phyloP scores from a whole-genome alignment of 1,139 yeast species.

The Lodderomyces beijingensis region DNA sequence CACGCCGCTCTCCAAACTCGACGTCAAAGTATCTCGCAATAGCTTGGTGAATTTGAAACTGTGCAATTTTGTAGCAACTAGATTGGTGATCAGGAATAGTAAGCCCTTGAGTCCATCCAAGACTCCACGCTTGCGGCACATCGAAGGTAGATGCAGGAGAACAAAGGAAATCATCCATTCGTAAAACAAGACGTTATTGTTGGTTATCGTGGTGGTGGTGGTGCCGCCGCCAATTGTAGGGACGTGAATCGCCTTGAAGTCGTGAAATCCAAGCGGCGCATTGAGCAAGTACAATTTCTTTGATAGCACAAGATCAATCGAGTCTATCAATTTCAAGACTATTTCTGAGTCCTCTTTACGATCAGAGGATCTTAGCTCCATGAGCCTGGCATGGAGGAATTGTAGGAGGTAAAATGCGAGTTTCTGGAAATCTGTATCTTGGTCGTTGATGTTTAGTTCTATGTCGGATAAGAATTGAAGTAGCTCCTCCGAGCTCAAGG shows the following conservation, averaged over 20 bases:
- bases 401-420: constrained; percentile 31
- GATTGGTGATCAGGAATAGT: constrained; percentile 28
- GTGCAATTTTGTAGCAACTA: constrained; percentile 28
- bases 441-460: constrained; percentile 26
- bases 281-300: constrained; percentile 14
- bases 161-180: constrained; percentile 32
- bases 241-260: constrained; percentile 9
- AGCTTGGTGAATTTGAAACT: constrained; percentile 21
- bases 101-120: constrained; percentile 26
- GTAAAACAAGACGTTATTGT: constrained; percentile 16
- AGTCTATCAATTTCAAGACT: constrained; percentile 8
- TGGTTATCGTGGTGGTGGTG: neutral
- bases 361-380: neutral
- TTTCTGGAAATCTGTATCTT: constrained; percentile 37
- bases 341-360: constrained; percentile 3
- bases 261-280: constrained; percentile 11
- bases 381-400: constrained; percentile 25
- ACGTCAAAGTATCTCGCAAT: constrained; percentile 16
- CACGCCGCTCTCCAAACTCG: constrained; percentile 13
- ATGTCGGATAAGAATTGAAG: constrained; percentile 35
- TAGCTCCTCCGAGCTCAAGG: constrained; percentile 25
- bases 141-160: constrained; percentile 21
- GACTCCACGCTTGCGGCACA: constrained; percentile 11
- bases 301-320: constrained; percentile 13
- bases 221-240: constrained; percentile 7